Conservation (phyloP, 106 monocot genomes). For the Platanthera zijinensis region DNA sequence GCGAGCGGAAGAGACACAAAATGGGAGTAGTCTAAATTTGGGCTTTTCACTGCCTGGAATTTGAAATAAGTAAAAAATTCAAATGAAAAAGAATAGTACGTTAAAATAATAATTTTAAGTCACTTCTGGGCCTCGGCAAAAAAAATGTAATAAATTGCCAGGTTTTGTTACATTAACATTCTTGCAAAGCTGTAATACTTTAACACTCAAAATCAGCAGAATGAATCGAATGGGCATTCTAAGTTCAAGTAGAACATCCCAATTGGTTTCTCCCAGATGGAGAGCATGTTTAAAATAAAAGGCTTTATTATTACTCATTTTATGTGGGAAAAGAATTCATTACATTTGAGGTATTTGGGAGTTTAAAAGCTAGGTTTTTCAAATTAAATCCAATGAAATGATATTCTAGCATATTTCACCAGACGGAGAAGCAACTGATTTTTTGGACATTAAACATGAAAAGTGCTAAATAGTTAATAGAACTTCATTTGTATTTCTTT, state of each 20-base stretch:
- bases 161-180: not conserved
- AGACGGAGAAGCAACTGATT: too few relatives aligned
- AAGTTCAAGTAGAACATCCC: not conserved
- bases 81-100: not conserved
- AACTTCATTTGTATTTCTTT: too few relatives aligned
- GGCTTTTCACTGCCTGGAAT: slow-evolving; percentile 65
- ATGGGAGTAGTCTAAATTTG: slow-evolving; percentile 81
- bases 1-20: slow-evolving; percentile 91
- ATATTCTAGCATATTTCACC: too few relatives aligned
- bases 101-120: not conserved
- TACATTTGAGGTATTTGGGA: not conserved
- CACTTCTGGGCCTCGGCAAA: not conserved
- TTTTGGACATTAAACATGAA: too few relatives aligned
- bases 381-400: too few relatives aligned
- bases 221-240: not conserved
- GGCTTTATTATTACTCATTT: not conserved
- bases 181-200: not conserved
- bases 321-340: not conserved
- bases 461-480: too few relatives aligned
- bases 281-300: not conserved
- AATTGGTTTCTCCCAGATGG: not conserved
- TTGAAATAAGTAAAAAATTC: not conserved
- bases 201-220: not conserved
- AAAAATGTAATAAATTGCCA: not conserved
- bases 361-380: too few relatives aligned